Base-by-base conservation (phyloP, 1,284 basidiomycete genomes). In the Ustilago esculenta region DNA sequence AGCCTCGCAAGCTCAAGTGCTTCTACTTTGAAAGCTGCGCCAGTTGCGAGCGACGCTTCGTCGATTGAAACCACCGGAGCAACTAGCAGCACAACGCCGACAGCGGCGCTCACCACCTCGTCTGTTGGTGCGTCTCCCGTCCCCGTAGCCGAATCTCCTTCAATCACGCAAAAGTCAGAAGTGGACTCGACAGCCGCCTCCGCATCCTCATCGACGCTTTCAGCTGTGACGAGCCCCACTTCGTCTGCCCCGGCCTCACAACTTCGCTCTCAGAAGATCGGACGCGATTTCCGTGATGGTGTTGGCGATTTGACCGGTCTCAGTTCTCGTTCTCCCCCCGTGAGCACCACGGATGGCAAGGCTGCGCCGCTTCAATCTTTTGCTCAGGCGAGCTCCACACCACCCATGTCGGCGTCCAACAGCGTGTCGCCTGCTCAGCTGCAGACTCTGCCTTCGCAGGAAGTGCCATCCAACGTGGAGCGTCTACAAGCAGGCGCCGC, bases 241-340 rank as follows among this genome's bases (percentile, higher is more conserved):
- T 20, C 48, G 14, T 44, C 34, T 11, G 18, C 33, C 15, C 35
- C 52, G 2, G 45, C 53, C 8, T 56, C 57, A 11, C 65, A 63
- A 35, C 24, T 52, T 7, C 58, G 65, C 17, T 44, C 58, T 12
- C 56, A 53, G 33, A 70, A 70, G 57, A 60, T 65, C 15, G 67
- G 67, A 8, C 56, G 61, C 12, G 57, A 70, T 30, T 70, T 70
- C 25, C 56, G 67, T 17, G 67, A 70, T 17, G 67, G 67, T 23
- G 61, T 70, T 12, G 67, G 67, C 37, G 61, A 70, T 30, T 27
- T 65, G 18, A 70, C 67, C 12, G 67, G 67, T 18, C 67, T 70
- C 29, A 70, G 67, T 46, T 70, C 67, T 27, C 67, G 67, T 25
- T 70, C 61, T n/a, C 67, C 67, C 32, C 52, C 57, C 1, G 47